phyloP scores from a whole-genome alignment of 306 rosid species.

The Gleditsia sinensis region DNA sequence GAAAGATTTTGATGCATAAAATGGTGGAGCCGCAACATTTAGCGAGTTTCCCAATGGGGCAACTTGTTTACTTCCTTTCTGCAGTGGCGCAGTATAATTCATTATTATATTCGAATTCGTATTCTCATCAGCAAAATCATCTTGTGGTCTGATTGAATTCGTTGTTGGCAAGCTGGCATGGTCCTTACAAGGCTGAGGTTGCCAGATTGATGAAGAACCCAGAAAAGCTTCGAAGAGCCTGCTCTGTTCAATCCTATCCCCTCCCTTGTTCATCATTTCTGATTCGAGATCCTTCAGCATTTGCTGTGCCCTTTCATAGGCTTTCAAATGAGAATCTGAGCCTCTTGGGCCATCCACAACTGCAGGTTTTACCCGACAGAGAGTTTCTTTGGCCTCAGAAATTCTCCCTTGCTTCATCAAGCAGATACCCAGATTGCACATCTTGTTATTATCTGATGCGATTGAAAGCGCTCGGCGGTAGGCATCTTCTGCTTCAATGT shows the following conservation, averaged over 20 bases:
- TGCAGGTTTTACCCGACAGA: constrained; percentile 79
- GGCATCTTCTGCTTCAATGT: constrained; percentile 95
- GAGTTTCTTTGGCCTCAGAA: constrained; percentile 80
- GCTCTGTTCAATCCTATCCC: constrained; percentile 82
- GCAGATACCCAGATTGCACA: constrained; percentile 97
- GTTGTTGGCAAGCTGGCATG: constrained; percentile 41
- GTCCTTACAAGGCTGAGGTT: constrained; percentile 97
- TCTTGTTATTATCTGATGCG: constrained; percentile 88
- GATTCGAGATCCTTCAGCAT: constrained; percentile 94
- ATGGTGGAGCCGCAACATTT: constrained; percentile 84
- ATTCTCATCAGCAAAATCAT: constrained; percentile 78
- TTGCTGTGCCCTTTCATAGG: constrained; percentile 98
- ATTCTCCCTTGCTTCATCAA: constrained; percentile 99
- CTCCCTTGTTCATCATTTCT: constrained; percentile 77
- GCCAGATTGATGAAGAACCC: constrained; percentile 98
- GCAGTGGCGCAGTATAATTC: constrained; percentile 31
- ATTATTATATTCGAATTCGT: constrained; percentile 45
- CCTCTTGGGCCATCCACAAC: constrained; percentile 97
- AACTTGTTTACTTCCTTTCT: constrained; percentile 38
- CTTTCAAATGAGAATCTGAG: constrained; percentile 94
- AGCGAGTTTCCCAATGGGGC: constrained; percentile 51
- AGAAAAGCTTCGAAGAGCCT: constrained; percentile 87
- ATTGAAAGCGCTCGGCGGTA: constrained; percentile 81
- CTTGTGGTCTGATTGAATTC: constrained; percentile 36
- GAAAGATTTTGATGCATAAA: constrained; percentile 56